Base-by-base conservation (phyloP, 2,329 filamentous ascomycete genomes). In the Colletotrichum sp. region DNA sequence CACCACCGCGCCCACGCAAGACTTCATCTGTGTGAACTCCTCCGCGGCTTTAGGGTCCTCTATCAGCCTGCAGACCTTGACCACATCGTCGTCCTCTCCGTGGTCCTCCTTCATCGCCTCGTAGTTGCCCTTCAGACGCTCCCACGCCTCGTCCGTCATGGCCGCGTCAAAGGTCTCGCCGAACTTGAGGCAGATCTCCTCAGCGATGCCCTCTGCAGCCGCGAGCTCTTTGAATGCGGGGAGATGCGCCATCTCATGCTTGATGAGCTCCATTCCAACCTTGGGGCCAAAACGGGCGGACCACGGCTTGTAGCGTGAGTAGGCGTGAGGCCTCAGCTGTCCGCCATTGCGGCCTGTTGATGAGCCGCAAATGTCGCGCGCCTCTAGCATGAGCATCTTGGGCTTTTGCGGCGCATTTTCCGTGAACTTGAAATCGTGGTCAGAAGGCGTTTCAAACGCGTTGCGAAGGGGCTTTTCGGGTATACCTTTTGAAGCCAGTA, bases 311-410 rank as follows among this genome's bases (percentile, higher is more conserved):
- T 80, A 77, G 24, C 79, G 77, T 7, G 78, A 77, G 52, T 78
- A 80, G 1, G 69, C 39, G 30, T 79, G 79, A 5, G 73, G 76
- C 18, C 81, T 79, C 30, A 78, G 75, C 76, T 82, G 80, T 32
- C 49, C 76, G 73, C 84, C 84, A 62, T 85, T 86, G 34, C 84
- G 80, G 1, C 84, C 85, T 3, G 85, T 86, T 1, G 85, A 84
- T 1, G 85, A 84, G 2, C 84, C 85, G 69, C 84, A 86, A 2
- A 82, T 78, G 34, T 83, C 71, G 1, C 84, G 78, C 2, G 84
- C 83, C 67, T 86, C 85, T 2, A 86, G 78, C 15, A 86, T 74
- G 0, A 81, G 78, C 15, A 86, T 81, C 2, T 76, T 78, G 2
- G 79, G 80, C 26, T 10, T 67, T 9, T 52, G 39, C 9, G 16